Evolutionary conservation across 177 flowering plant species (phyloP).

Genomic region (Telopea speciosissima): DNA sequence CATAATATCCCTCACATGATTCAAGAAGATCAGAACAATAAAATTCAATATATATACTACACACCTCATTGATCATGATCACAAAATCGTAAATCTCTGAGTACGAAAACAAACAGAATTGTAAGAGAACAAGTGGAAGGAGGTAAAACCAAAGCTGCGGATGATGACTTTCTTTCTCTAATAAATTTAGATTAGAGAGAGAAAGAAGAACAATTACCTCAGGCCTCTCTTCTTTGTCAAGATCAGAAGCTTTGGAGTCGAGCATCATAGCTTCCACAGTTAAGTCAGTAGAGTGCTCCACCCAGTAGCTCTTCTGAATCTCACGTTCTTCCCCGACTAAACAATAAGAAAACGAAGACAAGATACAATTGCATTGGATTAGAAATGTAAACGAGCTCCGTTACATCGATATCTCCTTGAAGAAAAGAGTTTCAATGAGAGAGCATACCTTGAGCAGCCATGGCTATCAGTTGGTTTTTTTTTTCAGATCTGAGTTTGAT

Average conservation of each 20-base stretch:
- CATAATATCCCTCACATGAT: neutral
- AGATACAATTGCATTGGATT: neutral
- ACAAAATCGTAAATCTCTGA: neutral
- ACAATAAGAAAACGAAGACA: neutral
- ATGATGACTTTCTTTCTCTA: neutral
- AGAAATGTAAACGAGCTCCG: neutral
- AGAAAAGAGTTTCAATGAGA: neutral
- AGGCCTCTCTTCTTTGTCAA: constrained; percentile 96
- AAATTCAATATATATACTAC: neutral
- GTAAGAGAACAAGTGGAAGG: neutral
- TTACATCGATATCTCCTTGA: neutral
- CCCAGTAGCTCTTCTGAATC: constrained; percentile 80
- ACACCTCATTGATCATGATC: neutral
- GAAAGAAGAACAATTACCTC: constrained; percentile 43
- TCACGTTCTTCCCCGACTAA: constrained; percentile 52
- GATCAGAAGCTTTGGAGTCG: constrained; percentile 89
- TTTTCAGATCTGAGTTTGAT: neutral
- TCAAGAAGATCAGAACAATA: neutral
- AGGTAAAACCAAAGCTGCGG: neutral
- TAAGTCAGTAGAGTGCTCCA: constrained; percentile 63
- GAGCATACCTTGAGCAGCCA: constrained; percentile 22
- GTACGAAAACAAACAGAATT: neutral
- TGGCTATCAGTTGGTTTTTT: neutral
- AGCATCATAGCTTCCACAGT: constrained; percentile 98
- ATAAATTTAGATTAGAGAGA: neutral